These are phyloP conservation scores for Amphicarpaea edgeworthii DNA, from an alignment of 306 rosid genomes.

Conservation along the genomic window DNA sequence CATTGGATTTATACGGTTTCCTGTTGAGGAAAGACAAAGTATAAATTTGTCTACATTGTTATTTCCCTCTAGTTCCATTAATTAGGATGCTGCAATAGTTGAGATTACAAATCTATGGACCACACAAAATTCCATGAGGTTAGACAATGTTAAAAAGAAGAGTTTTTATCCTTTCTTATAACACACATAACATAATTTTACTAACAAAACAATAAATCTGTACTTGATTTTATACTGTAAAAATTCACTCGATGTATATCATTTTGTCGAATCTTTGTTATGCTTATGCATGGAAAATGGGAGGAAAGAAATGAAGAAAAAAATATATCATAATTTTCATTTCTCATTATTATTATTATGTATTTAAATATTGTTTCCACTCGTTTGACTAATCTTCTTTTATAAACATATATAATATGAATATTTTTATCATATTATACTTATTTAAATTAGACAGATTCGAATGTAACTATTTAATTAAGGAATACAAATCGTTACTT, in stretches of 20 bases:
- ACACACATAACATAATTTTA: slow-evolving; percentile 8
- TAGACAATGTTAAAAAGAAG: slow-evolving; percentile 4
- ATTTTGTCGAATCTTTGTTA: background rate
- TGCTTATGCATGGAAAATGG: background rate
- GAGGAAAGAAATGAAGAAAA: background rate
- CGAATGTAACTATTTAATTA: too few species aligned
- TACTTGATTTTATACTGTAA: background rate
- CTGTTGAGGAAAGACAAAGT: slow-evolving; percentile 34
- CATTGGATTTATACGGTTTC: slow-evolving; percentile 30
- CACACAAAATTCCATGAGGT: background rate
- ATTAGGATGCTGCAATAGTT: slow-evolving; percentile 10
- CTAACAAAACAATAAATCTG: background rate
- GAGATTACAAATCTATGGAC: background rate
- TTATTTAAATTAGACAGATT: too few species aligned
- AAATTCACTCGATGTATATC: background rate
- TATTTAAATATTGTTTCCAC: background rate
- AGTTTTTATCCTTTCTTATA: background rate
- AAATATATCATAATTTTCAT: background rate
- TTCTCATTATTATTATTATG: too few species aligned
- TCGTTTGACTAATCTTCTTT: too few species aligned
- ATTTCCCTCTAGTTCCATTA: slow-evolving; percentile 25
- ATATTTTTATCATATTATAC: too few species aligned
- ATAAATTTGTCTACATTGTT: slow-evolving; percentile 4
- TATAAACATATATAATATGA: too few species aligned
- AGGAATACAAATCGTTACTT: too few species aligned